Evolutionary conservation across 2,329 filamentous ascomycete species (phyloP).

Genomic region (Dissoconium aciculare): DNA sequence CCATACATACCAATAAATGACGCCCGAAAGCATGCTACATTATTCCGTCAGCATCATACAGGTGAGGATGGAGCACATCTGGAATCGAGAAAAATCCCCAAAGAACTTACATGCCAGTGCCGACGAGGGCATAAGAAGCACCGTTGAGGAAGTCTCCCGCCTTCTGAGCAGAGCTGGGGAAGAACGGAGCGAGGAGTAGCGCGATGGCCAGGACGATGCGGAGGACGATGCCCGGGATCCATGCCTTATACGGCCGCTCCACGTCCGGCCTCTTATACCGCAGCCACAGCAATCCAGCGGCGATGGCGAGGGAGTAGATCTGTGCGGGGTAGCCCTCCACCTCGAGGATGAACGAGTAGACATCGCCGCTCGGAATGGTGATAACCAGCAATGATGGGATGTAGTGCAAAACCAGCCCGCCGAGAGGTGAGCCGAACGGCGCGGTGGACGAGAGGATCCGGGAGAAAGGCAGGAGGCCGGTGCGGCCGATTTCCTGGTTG

Average conservation of each 20-base stretch:
- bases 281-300: constrained; percentile 45
- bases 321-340: constrained; percentile 55
- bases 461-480: constrained; percentile 54
- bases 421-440: constrained; percentile 52
- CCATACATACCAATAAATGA: constrained; percentile 47
- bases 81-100: background rate
- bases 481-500: constrained; percentile 58
- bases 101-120: constrained; percentile 37
- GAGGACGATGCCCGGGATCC: constrained; percentile 44
- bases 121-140: constrained; percentile 40
- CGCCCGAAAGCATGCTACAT: background rate
- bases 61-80: background rate
- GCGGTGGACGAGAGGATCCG: constrained; percentile 46
- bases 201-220: constrained; percentile 39
- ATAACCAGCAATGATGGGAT: constrained; percentile 55
- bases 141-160: constrained; percentile 35
- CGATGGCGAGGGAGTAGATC: constrained; percentile 43
- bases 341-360: constrained; percentile 60
- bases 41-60: constrained; percentile 2
- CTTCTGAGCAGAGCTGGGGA: constrained; percentile 38
- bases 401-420: constrained; percentile 53
- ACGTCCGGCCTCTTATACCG: constrained; percentile 45
- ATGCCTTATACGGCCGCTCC: constrained; percentile 50
- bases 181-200: constrained; percentile 45
- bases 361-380: constrained; percentile 45